A percentile compares a stretch with the other conserved stretches of the same genome.
Conservation (phyloP, 805 yeast genomes). For the Saturnispora saitoi region DNA sequence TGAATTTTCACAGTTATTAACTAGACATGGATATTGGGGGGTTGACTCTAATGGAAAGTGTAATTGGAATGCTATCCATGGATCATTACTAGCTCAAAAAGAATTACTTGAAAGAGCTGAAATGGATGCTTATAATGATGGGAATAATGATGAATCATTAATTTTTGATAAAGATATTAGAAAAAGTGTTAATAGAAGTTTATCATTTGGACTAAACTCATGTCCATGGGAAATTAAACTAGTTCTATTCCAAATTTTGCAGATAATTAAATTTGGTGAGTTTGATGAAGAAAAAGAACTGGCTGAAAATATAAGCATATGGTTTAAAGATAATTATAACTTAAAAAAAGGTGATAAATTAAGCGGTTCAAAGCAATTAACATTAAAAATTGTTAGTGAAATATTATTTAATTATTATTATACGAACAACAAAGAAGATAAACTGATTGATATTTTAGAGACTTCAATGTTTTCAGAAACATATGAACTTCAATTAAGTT, state of each 20-base stretch:
- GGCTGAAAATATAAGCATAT: constrained; percentile 25
- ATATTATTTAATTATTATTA: constrained; percentile 23
- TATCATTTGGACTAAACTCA: constrained; percentile 13
- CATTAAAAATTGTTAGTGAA: constrained; percentile 28
- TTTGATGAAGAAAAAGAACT: constrained; percentile 6
- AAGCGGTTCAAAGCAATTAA: constrained; percentile 45
- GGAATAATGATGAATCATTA: background rate
- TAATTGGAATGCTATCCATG: constrained; percentile 48
- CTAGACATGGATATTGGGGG: background rate
- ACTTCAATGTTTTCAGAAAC: constrained; percentile 31
- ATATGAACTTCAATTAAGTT: constrained; percentile 38
- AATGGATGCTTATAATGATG: background rate
- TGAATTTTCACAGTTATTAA: constrained; percentile 22
- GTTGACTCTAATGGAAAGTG: background rate
- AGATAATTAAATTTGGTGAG: constrained; percentile 1
- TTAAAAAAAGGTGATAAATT: constrained; percentile 20
- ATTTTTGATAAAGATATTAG: constrained; percentile 2
- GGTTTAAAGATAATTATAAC: constrained; percentile 29
- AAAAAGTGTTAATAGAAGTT: constrained; percentile 12
- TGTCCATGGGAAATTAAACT: constrained; percentile 19
- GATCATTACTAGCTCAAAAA: constrained; percentile 43
- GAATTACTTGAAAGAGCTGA: constrained; percentile 20
- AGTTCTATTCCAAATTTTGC: constrained; percentile 17
- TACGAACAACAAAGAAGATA: background rate
- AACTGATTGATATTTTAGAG: constrained; percentile 13